Evolutionary conservation across 768 basidiomycete species (phyloP).

Genomic region (Termitomyces sp.): DNA sequence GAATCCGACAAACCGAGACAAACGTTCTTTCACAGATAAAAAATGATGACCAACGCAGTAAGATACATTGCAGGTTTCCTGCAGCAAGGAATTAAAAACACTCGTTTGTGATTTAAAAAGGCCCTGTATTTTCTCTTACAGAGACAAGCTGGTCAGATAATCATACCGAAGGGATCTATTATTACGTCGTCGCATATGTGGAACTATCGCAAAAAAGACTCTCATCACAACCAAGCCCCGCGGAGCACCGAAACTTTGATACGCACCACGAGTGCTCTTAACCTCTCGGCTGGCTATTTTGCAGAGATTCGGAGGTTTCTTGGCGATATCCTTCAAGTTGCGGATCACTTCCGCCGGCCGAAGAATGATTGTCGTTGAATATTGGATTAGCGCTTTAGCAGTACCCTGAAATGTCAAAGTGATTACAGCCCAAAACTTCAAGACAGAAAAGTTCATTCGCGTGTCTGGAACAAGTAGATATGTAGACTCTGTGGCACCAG

Average conservation of each 20-base stretch:
- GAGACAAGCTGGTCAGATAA: not conserved
- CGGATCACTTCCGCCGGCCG: not conserved
- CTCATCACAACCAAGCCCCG: not conserved
- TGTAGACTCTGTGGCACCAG: not conserved
- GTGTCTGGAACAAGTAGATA: not conserved
- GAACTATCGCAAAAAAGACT: not conserved
- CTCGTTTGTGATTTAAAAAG: no score
- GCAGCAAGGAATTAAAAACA: no score
- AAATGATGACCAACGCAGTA: no score
- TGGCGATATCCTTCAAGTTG: not conserved
- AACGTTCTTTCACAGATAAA: no score
- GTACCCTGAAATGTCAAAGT: not conserved
- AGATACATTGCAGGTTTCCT: no score
- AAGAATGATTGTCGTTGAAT: not conserved
- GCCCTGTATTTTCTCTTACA: not conserved
- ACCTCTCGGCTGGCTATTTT: not conserved
- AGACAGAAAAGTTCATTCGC: not conserved
- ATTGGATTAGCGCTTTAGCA: no score
- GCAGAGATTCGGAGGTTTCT: not conserved
- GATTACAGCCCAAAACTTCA: not conserved
- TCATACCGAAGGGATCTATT: not conserved
- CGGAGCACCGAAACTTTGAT: not conserved
- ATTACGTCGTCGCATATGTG: not conserved
- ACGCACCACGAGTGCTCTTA: not conserved
- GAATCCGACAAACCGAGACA: no score